Evolutionary conservation across 2,329 filamentous ascomycete genomes (phyloP), one percentile per base, ranked within the genome.

Genomic region (Colletotrichum orchidophilum): DNA sequence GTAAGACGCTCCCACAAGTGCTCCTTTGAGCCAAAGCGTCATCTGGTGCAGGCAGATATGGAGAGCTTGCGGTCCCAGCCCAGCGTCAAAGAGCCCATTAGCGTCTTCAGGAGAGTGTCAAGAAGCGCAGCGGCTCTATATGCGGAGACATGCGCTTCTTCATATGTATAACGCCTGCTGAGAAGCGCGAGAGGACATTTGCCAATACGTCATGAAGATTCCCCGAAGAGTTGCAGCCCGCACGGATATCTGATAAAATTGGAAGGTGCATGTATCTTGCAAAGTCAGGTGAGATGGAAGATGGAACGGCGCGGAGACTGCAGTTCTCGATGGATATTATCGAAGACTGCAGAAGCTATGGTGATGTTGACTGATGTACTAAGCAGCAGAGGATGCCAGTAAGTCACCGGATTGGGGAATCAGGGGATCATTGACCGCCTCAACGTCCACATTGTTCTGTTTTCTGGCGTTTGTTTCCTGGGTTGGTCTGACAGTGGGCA

Each of bases 51-150:
- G 53, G 42, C 69, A 46, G 58, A 21, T 24, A 31, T 31, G 13
- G 21, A 46, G 27, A 50, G 69, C 64, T 49, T 53, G 63, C 33
- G 39, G 65, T 29, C 29, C 42, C 53, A 53, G 68, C 31, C 39
- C 52, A 4, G 53, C 53, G 69, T 71, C 69, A 68, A 63, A 59
- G 69, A 58, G 64, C 11, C 46, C 18, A 2, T 35, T 71, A 69
- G 69, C 65, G 69, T 59, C 31, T 24, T 60, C 53, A 60, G 59
- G 29, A 69, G 58, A 62, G 50, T 26, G 46, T 60, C 53, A 53
- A 55, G 55, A 55, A 33, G 12, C 35, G 50, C 26, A 31, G 29
- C 31, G 33, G 26, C 12, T 29, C n/a, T 5, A 21, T 49, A 24
- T 57, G 26, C 5, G 11, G 42, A 31, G 24, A 55, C n/a, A 11